Conservation (phyloP, 2,329 filamentous ascomycete species). For the Colletotrichum aenigma region DNA sequence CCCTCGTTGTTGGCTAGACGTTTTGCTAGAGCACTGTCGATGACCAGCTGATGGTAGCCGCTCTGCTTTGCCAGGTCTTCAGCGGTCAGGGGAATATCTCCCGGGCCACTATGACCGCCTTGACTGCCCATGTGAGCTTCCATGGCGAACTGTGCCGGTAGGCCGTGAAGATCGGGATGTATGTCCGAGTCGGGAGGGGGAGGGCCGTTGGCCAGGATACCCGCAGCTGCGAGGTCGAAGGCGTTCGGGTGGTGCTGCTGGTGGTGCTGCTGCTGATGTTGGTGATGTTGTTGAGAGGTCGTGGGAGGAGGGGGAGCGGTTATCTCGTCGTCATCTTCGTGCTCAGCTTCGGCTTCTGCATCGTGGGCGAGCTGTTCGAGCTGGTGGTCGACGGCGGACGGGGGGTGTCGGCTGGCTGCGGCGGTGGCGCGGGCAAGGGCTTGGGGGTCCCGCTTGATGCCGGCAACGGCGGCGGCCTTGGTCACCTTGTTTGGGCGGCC, state of each 20-base stretch:
- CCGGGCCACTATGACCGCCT: not conserved
- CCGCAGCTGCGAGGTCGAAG: constrained; percentile 33
- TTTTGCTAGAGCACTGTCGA: constrained; percentile 61
- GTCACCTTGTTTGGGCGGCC: constrained; percentile 48
- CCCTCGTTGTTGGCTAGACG: constrained; percentile 55
- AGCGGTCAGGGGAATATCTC: constrained; percentile 37
- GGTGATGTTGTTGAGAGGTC: constrained; percentile 9
- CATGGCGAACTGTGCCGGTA: constrained; percentile 25
- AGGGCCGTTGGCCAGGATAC: constrained; percentile 34
- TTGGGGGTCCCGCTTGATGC: constrained; percentile 9
- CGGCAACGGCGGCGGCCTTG: constrained; percentile 35
- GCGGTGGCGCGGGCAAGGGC: constrained; percentile 23
- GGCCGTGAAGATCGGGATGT: constrained; percentile 28
- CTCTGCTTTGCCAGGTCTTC: constrained; percentile 50
- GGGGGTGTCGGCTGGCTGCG: constrained; percentile 28
- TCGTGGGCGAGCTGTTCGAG: constrained; percentile 31
- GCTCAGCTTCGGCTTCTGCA: constrained; percentile 24
- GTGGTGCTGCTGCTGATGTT: constrained; percentile 25
- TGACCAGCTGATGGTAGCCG: constrained; percentile 50
- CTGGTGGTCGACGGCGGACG: constrained; percentile 35
- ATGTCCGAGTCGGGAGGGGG: constrained; percentile 24
- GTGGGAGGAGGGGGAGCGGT: not conserved
- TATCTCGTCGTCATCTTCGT: constrained; percentile 19
- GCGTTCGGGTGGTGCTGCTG: constrained; percentile 21
- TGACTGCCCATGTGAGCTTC: constrained; percentile 23